These are phyloP conservation scores for Monosporascus sp. DNA, from an alignment of 2,329 filamentous ascomycete genomes.

Conservation along the genomic window DNA sequence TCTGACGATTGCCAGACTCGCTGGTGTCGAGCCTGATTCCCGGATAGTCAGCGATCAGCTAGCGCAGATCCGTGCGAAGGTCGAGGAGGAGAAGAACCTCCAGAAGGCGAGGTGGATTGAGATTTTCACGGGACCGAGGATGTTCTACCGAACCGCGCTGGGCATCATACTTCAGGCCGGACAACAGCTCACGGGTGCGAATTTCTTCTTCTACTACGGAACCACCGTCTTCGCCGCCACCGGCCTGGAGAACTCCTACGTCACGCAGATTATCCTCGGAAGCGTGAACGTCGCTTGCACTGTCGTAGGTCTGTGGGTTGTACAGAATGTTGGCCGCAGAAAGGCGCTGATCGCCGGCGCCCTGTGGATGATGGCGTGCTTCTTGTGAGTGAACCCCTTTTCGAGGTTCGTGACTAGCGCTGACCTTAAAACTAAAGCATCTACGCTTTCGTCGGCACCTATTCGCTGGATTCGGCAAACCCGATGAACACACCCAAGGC, in stretches of 20 bases:
- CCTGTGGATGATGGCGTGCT: constrained; percentile 52
- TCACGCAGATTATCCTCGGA: constrained; percentile 62
- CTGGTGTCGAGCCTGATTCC: constrained; percentile 34
- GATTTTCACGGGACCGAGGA: constrained; percentile 62
- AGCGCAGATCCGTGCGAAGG: constrained; percentile 45
- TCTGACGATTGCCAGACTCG: constrained; percentile 40
- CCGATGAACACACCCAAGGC: constrained; percentile 40
- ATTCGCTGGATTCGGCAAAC: constrained; percentile 34
- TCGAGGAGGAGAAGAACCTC: constrained; percentile 40
- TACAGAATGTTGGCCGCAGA: constrained; percentile 60
- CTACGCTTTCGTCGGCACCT: constrained; percentile 45
- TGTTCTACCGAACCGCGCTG: constrained; percentile 58
- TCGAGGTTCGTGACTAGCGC: not conserved
- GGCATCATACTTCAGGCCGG: constrained; percentile 59
- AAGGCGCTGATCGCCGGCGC: constrained; percentile 58
- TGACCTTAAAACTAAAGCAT: constrained; percentile 22
- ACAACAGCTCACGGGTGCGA: constrained; percentile 64
- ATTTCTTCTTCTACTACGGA: constrained; percentile 64
- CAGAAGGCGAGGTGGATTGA: constrained; percentile 47
- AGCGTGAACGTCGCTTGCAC: constrained; percentile 64
- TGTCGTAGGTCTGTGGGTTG: constrained; percentile 58
- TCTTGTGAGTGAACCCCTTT: constrained; percentile 31
- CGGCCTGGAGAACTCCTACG: constrained; percentile 59
- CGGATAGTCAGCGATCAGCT: constrained; percentile 41
- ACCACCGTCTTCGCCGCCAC: constrained; percentile 61